These are phyloP conservation scores for Inga laurina DNA, from an alignment of 306 rosid genomes.

Conservation along the genomic window DNA sequence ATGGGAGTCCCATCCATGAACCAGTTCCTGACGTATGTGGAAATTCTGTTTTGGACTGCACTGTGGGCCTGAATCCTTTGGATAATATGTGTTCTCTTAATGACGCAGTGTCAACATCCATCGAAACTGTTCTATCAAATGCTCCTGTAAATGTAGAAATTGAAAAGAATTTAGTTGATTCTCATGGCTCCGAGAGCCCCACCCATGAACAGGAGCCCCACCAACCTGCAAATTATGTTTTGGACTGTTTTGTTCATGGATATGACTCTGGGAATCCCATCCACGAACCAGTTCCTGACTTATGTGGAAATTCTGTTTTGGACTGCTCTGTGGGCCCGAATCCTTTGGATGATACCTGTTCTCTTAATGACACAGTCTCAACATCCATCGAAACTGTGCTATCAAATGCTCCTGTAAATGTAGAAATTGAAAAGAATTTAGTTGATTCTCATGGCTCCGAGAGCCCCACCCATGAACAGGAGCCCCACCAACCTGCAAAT, in stretches of 20 bases:
- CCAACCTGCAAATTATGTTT: slow-evolving; percentile 29
- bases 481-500: no score
- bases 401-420: no score
- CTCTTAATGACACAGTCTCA: no score
- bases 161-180: not conserved
- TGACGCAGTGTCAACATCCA: slow-evolving; percentile 41
- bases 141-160: not conserved
- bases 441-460: slow-evolving; percentile 33
- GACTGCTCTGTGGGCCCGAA: slow-evolving; percentile 38
- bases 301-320: no score
- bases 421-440: not conserved
- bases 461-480: slow-evolving; percentile 32
- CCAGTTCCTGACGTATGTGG: slow-evolving; percentile 35
- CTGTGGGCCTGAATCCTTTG: slow-evolving; percentile 26
- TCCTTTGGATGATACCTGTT: not conserved
- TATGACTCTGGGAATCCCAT: no score
- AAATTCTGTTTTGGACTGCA: slow-evolving; percentile 44
- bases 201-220: slow-evolving; percentile 27
- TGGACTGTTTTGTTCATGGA: not conserved
- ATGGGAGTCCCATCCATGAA: slow-evolving; percentile 32
- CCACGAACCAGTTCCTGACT: no score
- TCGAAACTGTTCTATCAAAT: slow-evolving; percentile 27
- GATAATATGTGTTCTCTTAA: slow-evolving; percentile 24
- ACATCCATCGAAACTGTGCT: no score
- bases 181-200: not conserved